Percentiles rank a stretch among this genome's conserved stretches.
Evolutionary conservation across 345 rosid genomes (phyloP).

Genomic region (Ailanthus altissimus): DNA sequence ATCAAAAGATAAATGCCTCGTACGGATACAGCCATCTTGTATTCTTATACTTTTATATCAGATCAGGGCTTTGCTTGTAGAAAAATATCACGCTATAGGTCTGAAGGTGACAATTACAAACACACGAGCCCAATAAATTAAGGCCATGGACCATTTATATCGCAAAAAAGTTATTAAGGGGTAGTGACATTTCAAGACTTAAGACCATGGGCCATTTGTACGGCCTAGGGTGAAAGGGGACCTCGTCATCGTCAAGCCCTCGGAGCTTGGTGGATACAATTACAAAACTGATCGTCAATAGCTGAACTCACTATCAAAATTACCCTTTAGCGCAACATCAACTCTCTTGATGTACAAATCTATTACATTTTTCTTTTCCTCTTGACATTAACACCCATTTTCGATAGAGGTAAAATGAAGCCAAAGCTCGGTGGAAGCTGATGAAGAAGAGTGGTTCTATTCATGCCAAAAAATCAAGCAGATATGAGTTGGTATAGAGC

Average conservation of each 20-base stretch:
- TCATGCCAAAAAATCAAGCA: background rate
- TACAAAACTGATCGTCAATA: too few relatives aligned
- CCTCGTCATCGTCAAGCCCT: too few relatives aligned
- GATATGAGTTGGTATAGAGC: background rate
- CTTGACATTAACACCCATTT: background rate
- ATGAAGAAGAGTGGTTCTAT: background rate
- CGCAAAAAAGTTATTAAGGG: background rate
- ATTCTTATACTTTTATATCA: background rate
- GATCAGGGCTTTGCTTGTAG: background rate
- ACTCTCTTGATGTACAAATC: too few relatives aligned
- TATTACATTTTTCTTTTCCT: too few relatives aligned
- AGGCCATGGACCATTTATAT: background rate
- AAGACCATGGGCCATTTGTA: background rate
- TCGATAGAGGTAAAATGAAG: background rate
- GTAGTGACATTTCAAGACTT: background rate
- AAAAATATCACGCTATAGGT: background rate
- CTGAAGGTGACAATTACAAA: background rate
- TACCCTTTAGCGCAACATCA: too few relatives aligned
- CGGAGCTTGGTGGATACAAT: too few relatives aligned
- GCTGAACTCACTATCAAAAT: too few relatives aligned
- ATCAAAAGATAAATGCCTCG: background rate
- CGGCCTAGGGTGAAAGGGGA: background rate
- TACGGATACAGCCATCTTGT: background rate
- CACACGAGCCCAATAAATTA: background rate
- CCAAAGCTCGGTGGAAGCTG: background rate